phyloP scores from a whole-genome alignment of 345 rosid genomes.

The Turnera subulata region DNA sequence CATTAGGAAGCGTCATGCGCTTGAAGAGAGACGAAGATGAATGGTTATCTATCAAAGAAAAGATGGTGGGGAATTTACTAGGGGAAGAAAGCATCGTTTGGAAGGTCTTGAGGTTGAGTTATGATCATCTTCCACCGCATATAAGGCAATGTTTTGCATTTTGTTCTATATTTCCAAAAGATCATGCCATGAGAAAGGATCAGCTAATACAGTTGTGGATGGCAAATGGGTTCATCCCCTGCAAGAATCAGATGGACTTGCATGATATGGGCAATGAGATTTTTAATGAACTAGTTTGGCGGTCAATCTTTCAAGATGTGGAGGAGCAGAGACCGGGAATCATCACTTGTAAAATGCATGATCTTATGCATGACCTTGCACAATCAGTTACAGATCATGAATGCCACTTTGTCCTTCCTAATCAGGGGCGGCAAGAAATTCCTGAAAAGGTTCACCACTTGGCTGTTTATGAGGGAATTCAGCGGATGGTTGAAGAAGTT shows the following conservation, averaged over 20 bases:
- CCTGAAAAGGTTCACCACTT: not conserved
- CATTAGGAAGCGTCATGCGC: constrained; percentile 13
- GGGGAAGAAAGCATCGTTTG: not conserved
- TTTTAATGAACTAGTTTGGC: constrained; percentile 14
- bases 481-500: too few relatives aligned
- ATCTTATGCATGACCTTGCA: constrained; percentile 24
- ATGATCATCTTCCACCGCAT: not conserved
- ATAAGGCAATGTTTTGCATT: constrained; percentile 7
- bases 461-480: not conserved
- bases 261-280: constrained; percentile 13
- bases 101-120: constrained; percentile 7
- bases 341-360: constrained; percentile 21
- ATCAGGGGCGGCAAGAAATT: not conserved
- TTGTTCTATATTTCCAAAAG: constrained; percentile 9
- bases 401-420: not conserved
- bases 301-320: constrained; percentile 14
- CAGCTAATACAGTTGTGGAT: constrained; percentile 22
- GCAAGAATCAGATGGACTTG: not conserved
- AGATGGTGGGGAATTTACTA: constrained; percentile 13
- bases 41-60: constrained; percentile 10
- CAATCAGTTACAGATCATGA: constrained; percentile 7
- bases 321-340: not conserved
- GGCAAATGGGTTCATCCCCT: constrained; percentile 23
- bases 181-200: not conserved
- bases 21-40: constrained; percentile 1